phyloP scores from a whole-genome alignment of 345 rosid species.

The Hibiscus syriacus region DNA sequence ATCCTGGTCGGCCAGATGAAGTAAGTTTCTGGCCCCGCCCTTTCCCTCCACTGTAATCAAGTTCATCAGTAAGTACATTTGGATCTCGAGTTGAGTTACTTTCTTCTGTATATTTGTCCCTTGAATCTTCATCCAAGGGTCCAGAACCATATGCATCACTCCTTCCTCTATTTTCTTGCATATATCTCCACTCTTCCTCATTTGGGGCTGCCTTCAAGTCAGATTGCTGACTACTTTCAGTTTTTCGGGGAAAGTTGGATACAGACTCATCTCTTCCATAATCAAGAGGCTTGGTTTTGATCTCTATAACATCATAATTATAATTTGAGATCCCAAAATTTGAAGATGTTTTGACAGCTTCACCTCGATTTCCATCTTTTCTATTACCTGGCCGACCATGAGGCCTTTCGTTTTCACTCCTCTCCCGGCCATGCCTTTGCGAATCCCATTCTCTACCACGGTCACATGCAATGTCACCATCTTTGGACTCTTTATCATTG shows the following conservation, averaged over 20 bases:
- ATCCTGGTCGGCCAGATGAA: constrained; percentile 51
- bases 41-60: constrained; percentile 59
- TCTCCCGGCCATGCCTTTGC: constrained; percentile 78
- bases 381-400: constrained; percentile 67
- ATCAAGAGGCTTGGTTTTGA: constrained; percentile 85
- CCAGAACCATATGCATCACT: constrained; percentile 45
- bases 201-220: constrained; percentile 40
- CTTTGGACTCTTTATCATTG: constrained; percentile 67
- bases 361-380: constrained; percentile 79
- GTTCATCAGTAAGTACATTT: constrained; percentile 57
- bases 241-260: constrained; percentile 45
- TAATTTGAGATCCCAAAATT: constrained; percentile 83
- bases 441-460: constrained; percentile 72
- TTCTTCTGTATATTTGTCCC: constrained; percentile 60
- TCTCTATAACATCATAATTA: constrained; percentile 98
- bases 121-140: constrained; percentile 51
- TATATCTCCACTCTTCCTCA: constrained; percentile 64
- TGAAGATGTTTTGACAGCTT: constrained; percentile 88
- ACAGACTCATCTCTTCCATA: constrained; percentile 60
- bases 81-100: constrained; percentile 31
- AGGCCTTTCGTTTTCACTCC: constrained; percentile 85
- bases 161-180: constrained; percentile 54
- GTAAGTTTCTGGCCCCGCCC: constrained; percentile 69
- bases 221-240: constrained; percentile 53
- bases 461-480: constrained; percentile 53